Evolutionary conservation across 805 yeast genomes (phyloP).

Genomic region (Ascoidea rubescens): DNA sequence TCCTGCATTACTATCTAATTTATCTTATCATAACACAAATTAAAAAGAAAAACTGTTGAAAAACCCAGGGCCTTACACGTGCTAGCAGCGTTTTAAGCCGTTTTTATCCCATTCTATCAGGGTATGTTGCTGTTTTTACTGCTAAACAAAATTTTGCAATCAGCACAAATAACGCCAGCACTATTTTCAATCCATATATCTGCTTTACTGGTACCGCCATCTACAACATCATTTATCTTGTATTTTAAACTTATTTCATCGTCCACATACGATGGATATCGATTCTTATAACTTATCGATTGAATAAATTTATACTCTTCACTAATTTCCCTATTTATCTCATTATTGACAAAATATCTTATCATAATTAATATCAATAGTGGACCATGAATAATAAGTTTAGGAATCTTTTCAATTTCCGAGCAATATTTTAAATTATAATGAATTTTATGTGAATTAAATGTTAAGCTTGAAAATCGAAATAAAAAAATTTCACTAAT

Average conservation of each 20-base stretch:
- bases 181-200: slow-evolving; percentile 17
- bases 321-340: slow-evolving; percentile 8
- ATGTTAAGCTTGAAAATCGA: slow-evolving; percentile 62
- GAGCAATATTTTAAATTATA: slow-evolving; percentile 44
- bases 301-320: slow-evolving; percentile 5
- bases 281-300: slow-evolving; percentile 31
- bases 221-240: slow-evolving; percentile 2
- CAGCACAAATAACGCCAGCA: slow-evolving; percentile 16
- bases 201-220: slow-evolving; percentile 5
- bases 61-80: too few relatives aligned
- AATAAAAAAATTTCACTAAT: slow-evolving; percentile 33
- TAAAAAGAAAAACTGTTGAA: too few relatives aligned
- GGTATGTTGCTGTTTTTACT: slow-evolving; percentile 18
- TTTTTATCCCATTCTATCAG: not conserved
- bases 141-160: slow-evolving; percentile 23
- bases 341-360: slow-evolving; percentile 28
- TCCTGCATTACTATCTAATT: not conserved
- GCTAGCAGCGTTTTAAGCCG: too few relatives aligned
- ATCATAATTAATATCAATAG: slow-evolving; percentile 47
- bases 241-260: too few relatives aligned
- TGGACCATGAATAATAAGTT: slow-evolving; percentile 71
- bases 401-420: slow-evolving; percentile 42
- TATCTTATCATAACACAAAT: too few relatives aligned
- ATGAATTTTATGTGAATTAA: slow-evolving; percentile 79
- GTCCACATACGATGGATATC: slow-evolving; percentile 31